phyloP scores from a whole-genome alignment of 176 grass and related monocot genomes.

The Melocanna baccifera region DNA sequence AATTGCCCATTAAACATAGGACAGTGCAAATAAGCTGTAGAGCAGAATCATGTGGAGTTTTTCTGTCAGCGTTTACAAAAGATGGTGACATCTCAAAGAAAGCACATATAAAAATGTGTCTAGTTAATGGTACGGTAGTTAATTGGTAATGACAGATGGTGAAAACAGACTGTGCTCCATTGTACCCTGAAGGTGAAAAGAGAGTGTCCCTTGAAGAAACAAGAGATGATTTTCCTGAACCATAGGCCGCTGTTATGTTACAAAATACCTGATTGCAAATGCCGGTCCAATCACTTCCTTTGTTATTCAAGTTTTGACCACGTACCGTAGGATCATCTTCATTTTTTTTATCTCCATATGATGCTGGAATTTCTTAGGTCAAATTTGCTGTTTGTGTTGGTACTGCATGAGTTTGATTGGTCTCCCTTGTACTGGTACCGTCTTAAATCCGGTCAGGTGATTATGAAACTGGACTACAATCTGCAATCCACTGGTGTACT shows the following conservation, averaged over 20 bases:
- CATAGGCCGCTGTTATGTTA: background rate
- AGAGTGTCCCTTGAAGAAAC: no score
- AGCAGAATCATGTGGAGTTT: conserved; percentile 12
- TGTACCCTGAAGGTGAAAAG: background rate
- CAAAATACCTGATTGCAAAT: conserved; percentile 25
- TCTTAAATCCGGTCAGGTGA: background rate
- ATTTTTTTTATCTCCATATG: background rate
- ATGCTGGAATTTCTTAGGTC: background rate
- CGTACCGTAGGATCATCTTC: background rate
- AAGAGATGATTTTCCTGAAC: no score
- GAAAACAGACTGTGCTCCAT: conserved; percentile 31
- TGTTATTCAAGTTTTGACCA: background rate
- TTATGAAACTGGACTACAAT: background rate
- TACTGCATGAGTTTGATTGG: background rate
- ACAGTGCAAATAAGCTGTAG: background rate
- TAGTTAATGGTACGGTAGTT: background rate
- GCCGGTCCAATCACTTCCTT: background rate
- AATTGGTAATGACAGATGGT: background rate
- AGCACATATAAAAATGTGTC: conserved; percentile 21
- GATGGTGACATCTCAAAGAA: background rate
- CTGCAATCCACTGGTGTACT: background rate
- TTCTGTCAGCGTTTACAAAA: background rate
- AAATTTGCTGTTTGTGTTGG: background rate
- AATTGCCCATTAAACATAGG: conserved; percentile 19
- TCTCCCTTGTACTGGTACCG: background rate